A percentile compares a stretch with the other conserved stretches of the same genome.
These are phyloP conservation scores for Pezicula neosporulosa DNA, from an alignment of 2,329 filamentous ascomycete genomes.

Conservation along the genomic window DNA sequence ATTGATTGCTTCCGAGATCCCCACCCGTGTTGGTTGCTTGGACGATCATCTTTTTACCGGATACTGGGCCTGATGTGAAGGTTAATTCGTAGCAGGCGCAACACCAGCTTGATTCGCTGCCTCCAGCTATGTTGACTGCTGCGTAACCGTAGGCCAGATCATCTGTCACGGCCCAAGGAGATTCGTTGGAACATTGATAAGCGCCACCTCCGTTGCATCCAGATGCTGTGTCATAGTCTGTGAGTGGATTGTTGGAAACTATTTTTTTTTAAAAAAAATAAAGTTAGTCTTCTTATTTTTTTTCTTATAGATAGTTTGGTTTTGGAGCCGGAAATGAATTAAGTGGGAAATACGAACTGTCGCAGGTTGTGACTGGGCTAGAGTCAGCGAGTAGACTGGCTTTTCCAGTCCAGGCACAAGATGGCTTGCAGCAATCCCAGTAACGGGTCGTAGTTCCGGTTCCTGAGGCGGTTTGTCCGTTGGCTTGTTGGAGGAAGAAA, in stretches of 20 bases:
- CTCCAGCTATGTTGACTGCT: conserved; percentile 51
- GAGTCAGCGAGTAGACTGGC: conserved; percentile 38
- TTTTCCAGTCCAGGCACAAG: conserved; percentile 59
- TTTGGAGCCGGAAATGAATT: too few relatives aligned
- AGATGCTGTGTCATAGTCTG: conserved; percentile 42
- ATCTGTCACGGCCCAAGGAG: conserved; percentile 58
- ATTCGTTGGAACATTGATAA: conserved; percentile 59
- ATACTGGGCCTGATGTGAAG: conserved; percentile 45
- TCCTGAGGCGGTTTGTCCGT: conserved; percentile 14
- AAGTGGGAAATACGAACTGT: conserved; percentile 14
- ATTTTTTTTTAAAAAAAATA: too few relatives aligned
- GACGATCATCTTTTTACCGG: conserved; percentile 60
- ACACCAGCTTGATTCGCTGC: conserved; percentile 59
- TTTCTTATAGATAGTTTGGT: too few relatives aligned
- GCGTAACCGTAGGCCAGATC: conserved; percentile 54
- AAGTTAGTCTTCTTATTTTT: too few relatives aligned
- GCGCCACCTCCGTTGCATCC: conserved; percentile 43
- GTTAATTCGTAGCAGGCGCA: conserved; percentile 57
- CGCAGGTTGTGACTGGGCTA: conserved; percentile 21
- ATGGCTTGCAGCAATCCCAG: conserved; percentile 71
- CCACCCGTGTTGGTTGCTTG: conserved; percentile 62
- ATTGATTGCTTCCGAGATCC: conserved; percentile 53
- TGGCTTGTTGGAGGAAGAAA: conserved; percentile 20
- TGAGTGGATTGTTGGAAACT: conserved; percentile 48
- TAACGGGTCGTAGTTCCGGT: conserved; percentile 37